Evolutionary conservation across 768 basidiomycete genomes (phyloP), one percentile per base, ranked within the genome.

Genomic region (Fomitopsis serialis): DNA sequence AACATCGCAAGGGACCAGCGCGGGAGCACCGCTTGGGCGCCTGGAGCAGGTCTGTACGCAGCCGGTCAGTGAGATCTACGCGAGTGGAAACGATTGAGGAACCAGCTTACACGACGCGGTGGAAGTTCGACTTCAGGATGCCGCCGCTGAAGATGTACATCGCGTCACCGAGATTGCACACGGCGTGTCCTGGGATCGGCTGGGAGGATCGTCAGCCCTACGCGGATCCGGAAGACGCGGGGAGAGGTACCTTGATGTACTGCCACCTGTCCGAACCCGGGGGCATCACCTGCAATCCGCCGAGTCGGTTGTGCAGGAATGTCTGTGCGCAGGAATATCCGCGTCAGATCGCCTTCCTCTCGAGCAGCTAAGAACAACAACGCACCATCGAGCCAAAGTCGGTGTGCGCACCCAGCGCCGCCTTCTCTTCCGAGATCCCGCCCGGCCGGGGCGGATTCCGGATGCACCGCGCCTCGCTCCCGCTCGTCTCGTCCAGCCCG

Each of bases 1-100:
- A 88, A 87, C 66, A 78, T 87, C 0, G 84, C 85, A 10, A 87
- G 67, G 85, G 87, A 78, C 81, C 87, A 9, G 85, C 74, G 27
- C 78, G 78, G n/a, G 27, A 72, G 64, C 8, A 70, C 63, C 1
- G 69, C 69, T 65, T 89, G 87, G 5, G 66, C 57, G 7, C 81
- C 79, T 0, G 86, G 85, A 0, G 87, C 81, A 8, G 83, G 77
- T 0, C 61, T 65, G n/a, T 10, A 32, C 29, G 29, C 5, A 11
- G 29, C 29, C 11, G 29, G 11, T 32, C 29, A 32, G 29, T 11
- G 11, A 32, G 29, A 32, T n/a, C n/a, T n/a, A n/a, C n/a, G 5
- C 29, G 6, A n/a, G 24, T 9, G 3, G 35, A 37, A 15, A n/a
- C n/a, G n/a, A n/a, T n/a, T n/a, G 36, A 6, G 23, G 32, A 13